phyloP scores from a whole-genome alignment of 2,329 filamentous ascomycete species.

The Sclerotinia nivalis region DNA sequence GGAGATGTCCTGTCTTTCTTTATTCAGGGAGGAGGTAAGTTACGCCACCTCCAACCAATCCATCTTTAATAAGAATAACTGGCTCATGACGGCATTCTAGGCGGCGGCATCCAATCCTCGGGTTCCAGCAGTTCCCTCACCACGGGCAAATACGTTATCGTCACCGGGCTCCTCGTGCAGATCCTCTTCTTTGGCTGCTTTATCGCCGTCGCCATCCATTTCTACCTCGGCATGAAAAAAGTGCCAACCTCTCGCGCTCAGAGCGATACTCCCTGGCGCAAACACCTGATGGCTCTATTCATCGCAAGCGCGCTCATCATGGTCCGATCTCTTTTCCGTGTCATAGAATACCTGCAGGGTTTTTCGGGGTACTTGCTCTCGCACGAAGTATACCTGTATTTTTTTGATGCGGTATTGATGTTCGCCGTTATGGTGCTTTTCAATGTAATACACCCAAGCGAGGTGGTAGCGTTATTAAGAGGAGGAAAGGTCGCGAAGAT shows the following conservation, averaged over 20 bases:
- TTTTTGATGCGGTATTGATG: conserved; percentile 49
- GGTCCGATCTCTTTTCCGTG: conserved; percentile 48
- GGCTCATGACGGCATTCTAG: too few relatives aligned
- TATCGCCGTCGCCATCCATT: conserved; percentile 46
- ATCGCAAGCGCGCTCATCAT: conserved; percentile 48
- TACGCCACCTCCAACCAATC: too few relatives aligned
- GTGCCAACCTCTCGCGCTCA: conserved; percentile 27
- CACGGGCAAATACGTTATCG: conserved; percentile 55
- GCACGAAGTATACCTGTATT: conserved; percentile 46
- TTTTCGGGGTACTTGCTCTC: conserved; percentile 41
- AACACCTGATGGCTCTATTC: conserved; percentile 47
- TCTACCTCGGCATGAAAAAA: conserved; percentile 28
- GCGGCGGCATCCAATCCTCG: too few relatives aligned
- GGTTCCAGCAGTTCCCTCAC: too few relatives aligned
- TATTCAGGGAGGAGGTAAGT: conserved; percentile 51
- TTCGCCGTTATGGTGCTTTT: conserved; percentile 43
- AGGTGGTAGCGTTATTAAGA: too few relatives aligned
- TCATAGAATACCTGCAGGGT: conserved; percentile 51
- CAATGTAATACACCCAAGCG: too few relatives aligned
- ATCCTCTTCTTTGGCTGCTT: conserved; percentile 60
- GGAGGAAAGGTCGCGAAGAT: too few relatives aligned
- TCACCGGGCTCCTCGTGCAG: conserved; percentile 58
- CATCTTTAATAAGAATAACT: too few relatives aligned
- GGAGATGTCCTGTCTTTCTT: conserved; percentile 56
- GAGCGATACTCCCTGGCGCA: conserved; percentile 38